phyloP scores from a whole-genome alignment of 305 asterid genomes.

The Ruellia speciosa region DNA sequence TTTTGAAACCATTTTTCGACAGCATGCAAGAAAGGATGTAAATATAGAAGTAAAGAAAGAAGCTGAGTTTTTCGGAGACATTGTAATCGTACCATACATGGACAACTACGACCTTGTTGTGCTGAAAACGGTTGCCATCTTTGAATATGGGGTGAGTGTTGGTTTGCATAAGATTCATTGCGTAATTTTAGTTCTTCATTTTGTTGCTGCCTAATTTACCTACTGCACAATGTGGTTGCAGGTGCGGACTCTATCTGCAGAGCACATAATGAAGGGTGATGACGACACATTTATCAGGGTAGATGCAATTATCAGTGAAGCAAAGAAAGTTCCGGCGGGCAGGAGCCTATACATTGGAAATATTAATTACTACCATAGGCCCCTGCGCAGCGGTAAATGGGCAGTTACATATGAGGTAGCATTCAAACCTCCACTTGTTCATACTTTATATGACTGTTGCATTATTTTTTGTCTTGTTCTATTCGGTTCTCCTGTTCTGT shows the following conservation, averaged over 20 bases:
- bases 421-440: constrained; percentile 1
- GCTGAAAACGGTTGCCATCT: constrained; percentile 72
- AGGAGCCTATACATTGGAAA: constrained; percentile 67
- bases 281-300: constrained; percentile 81
- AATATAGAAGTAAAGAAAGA: constrained; percentile 62
- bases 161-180: neutral
- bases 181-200: neutral
- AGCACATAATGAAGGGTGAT: constrained; percentile 76
- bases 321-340: constrained; percentile 39
- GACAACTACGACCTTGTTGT: constrained; percentile 85
- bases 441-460: constrained; percentile 5
- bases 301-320: constrained; percentile 56
- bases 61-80: constrained; percentile 73
- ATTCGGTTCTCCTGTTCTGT: neutral
- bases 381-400: constrained; percentile 82
- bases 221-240: constrained; percentile 23
- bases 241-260: constrained; percentile 54
- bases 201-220: constrained; percentile 2
- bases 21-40: constrained; percentile 67
- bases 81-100: constrained; percentile 68
- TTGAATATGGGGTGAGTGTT: constrained; percentile 68
- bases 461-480: constrained; percentile 12
- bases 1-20: constrained; percentile 20
- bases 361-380: constrained; percentile 70
- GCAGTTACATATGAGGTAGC: constrained; percentile 74